These are phyloP conservation scores for Suillus weaverae DNA, from an alignment of 768 basidiomycete species.

Conservation along the genomic window DNA sequence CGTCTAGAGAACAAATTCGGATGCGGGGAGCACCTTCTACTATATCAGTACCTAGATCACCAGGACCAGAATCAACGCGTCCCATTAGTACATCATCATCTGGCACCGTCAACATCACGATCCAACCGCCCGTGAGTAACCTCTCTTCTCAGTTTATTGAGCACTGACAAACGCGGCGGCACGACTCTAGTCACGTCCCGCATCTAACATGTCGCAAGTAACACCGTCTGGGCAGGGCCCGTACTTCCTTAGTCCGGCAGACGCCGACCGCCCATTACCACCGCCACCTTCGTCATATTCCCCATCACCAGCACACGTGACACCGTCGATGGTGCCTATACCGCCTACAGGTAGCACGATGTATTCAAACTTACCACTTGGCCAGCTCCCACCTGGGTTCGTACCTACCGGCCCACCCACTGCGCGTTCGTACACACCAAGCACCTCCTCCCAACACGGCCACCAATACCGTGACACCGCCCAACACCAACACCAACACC, in stretches of 20 bases:
- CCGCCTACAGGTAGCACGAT: conserved; percentile 14
- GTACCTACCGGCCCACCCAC: conserved; percentile 29
- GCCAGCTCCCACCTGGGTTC: conserved; percentile 39
- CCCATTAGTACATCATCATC: conserved; percentile 29
- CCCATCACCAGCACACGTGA: conserved; percentile 1
- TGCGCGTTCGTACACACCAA: conserved; percentile 20
- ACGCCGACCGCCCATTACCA: conserved; percentile 39
- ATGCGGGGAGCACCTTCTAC: neutral
- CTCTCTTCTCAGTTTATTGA: neutral
- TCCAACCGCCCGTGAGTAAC: conserved; percentile 32
- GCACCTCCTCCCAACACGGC: conserved; percentile 22
- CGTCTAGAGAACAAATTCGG: conserved; percentile 21
- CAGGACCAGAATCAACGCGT: conserved; percentile 20
- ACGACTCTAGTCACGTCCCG: conserved; percentile 8
- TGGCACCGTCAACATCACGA: conserved; percentile 32
- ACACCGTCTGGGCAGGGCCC: conserved; percentile 25
- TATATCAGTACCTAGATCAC: neutral
- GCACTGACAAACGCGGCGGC: neutral
- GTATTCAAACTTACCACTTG: conserved; percentile 27
- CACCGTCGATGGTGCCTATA: conserved; percentile 8
- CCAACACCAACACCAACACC: neutral
- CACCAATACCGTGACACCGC: neutral
- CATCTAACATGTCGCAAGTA: conserved; percentile 35
- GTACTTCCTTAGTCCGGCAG: conserved; percentile 39
- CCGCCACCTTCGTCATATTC: conserved; percentile 19